These are phyloP conservation scores for Fusarium hostae DNA, from an alignment of 2,329 filamentous ascomycete species.

Conservation along the genomic window DNA sequence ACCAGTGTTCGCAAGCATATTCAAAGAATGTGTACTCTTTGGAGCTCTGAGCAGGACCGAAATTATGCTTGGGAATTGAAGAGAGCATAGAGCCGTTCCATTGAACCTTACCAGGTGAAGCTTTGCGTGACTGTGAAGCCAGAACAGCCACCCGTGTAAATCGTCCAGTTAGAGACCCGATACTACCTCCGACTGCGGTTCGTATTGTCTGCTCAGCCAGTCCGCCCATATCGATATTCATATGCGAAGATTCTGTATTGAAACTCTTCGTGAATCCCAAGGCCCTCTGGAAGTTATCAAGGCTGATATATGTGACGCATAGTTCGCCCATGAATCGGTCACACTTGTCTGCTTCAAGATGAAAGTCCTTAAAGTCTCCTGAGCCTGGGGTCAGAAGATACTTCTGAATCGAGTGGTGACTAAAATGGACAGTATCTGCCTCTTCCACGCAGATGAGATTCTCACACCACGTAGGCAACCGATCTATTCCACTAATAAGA, in stretches of 20 bases:
- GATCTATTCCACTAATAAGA: conserved; percentile 1
- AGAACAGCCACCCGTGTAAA: background rate
- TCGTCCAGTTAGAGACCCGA: background rate
- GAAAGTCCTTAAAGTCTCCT: background rate
- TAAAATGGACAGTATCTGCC: conserved; percentile 20
- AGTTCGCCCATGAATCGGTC: background rate
- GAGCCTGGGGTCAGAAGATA: background rate
- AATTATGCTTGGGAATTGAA: too few species aligned
- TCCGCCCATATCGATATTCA: background rate
- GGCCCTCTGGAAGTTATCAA: background rate
- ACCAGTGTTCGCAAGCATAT: background rate
- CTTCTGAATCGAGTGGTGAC: conserved; percentile 24
- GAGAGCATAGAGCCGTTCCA: background rate
- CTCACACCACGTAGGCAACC: conserved; percentile 10
- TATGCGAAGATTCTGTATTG: background rate
- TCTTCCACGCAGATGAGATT: conserved; percentile 18
- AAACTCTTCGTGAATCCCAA: background rate
- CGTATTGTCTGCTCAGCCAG: background rate
- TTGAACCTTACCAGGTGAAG: background rate
- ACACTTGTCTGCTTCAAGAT: background rate
- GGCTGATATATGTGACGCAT: conserved; percentile 22
- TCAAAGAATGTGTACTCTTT: background rate
- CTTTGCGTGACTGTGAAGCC: background rate
- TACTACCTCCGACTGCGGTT: background rate
- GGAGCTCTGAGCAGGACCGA: background rate